phyloP scores from a whole-genome alignment of 2,329 filamentous ascomycete genomes.

The Tetracladium maxilliforme region DNA sequence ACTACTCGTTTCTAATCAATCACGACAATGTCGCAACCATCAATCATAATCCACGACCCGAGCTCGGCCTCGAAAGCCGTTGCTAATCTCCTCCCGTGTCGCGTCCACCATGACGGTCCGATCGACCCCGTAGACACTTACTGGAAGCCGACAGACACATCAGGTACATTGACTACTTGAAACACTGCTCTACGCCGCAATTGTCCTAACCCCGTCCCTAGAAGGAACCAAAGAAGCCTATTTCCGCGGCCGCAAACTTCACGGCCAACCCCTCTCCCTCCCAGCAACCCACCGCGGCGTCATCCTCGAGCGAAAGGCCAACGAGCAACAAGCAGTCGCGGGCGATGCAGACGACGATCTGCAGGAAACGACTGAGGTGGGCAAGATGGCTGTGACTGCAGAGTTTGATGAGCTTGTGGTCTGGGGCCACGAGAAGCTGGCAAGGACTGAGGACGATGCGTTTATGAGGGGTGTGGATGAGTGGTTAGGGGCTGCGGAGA shows the following conservation, averaged over 20 bases:
- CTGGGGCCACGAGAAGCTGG: conserved; percentile 67
- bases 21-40: too few relatives aligned
- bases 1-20: too few relatives aligned
- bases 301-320: conserved; percentile 33
- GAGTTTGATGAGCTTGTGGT: conserved; percentile 63
- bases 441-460: conserved; percentile 46
- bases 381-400: conserved; percentile 45
- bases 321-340: conserved; percentile 13
- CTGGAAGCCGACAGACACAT: conserved; percentile 46
- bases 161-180: conserved; percentile 22
- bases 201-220: too few relatives aligned
- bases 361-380: conserved; percentile 27
- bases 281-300: conserved; percentile 60
- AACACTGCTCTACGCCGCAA: conserved; percentile 1
- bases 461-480: conserved; percentile 66
- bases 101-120: conserved; percentile 64
- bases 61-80: too few relatives aligned
- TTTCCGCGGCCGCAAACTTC: conserved; percentile 68
- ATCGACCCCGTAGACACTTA: conserved; percentile 49
- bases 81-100: conserved; percentile 66
- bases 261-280: conserved; percentile 49
- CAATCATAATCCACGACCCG: too few relatives aligned
- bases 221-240: conserved; percentile 43
- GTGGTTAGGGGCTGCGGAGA: conserved; percentile 62
- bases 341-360: conserved; percentile 28